phyloP scores from a whole-genome alignment of 2,329 filamentous ascomycete species.

The Colletotrichum gigasporum region DNA sequence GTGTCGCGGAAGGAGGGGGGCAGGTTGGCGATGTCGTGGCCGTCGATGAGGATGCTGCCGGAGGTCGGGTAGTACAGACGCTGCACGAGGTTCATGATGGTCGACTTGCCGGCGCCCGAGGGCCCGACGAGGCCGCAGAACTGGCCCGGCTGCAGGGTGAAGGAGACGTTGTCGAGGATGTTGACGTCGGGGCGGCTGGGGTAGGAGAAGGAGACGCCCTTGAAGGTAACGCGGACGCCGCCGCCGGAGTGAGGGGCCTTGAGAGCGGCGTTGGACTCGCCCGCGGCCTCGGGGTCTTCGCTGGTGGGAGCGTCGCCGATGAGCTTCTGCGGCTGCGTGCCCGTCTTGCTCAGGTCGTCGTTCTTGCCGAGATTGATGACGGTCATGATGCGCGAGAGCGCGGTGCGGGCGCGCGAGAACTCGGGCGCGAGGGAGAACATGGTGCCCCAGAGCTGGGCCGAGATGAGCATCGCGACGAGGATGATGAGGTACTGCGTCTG shows the following conservation, averaged over 20 bases:
- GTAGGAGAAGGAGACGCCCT: slow-evolving; percentile 67
- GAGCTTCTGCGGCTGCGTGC: slow-evolving; percentile 19
- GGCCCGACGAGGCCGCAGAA: slow-evolving; percentile 55
- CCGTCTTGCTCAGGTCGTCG: slow-evolving; percentile 40
- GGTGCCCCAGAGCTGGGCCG: slow-evolving; percentile 69
- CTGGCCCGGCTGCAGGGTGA: slow-evolving; percentile 48
- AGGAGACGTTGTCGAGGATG: slow-evolving; percentile 52
- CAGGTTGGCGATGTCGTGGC: slow-evolving; percentile 50
- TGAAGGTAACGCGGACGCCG: slow-evolving; percentile 57
- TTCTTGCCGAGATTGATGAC: slow-evolving; percentile 40
- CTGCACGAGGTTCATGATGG: slow-evolving; percentile 57
- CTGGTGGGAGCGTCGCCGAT: slow-evolving; percentile 49
- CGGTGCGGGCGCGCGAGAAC: slow-evolving; percentile 64
- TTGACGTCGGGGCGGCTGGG: slow-evolving; percentile 64
- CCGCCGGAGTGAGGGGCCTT: slow-evolving; percentile 31
- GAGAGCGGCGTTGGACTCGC: slow-evolving; percentile 37
- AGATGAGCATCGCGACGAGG: slow-evolving; percentile 68
- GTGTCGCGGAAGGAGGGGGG: slow-evolving; percentile 55
- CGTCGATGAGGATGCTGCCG: slow-evolving; percentile 62
- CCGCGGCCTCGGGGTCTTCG: slow-evolving; percentile 55
- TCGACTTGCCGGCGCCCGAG: slow-evolving; percentile 57
- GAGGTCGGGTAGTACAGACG: slow-evolving; percentile 62
- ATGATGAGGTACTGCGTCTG: slow-evolving; percentile 71
- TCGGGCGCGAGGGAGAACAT: slow-evolving; percentile 74
- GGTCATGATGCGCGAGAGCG: slow-evolving; percentile 56